Evolutionary conservation across 2,329 filamentous ascomycete species (phyloP).

Genomic region (Apiospora phragmitis): DNA sequence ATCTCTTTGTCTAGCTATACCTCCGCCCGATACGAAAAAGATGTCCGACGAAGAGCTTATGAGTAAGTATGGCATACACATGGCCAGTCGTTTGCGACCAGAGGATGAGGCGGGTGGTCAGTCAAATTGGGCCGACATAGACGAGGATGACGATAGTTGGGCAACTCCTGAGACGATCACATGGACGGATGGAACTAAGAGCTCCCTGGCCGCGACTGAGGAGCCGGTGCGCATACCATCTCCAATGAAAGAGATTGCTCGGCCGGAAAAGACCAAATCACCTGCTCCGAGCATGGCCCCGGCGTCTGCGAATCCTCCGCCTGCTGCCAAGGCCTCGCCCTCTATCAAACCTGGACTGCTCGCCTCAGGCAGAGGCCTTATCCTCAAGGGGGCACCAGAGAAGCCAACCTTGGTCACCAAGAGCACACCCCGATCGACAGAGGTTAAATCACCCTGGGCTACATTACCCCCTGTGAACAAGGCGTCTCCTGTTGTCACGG

Average conservation of each 20-base stretch:
- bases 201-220: conserved; percentile 67
- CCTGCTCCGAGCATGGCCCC: conserved; percentile 33
- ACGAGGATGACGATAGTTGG: conserved; percentile 72
- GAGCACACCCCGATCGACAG: conserved; percentile 64
- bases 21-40: conserved; percentile 73
- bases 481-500: conserved; percentile 67
- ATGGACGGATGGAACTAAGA: conserved; percentile 87
- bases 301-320: not conserved
- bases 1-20: conserved; percentile 47
- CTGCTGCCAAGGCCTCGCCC: conserved; percentile 32
- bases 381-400: conserved; percentile 67
- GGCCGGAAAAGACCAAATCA: conserved; percentile 46
- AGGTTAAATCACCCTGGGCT: conserved; percentile 91
- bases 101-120: conserved; percentile 75
- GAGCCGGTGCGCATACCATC: conserved; percentile 29
- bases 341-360: conserved; percentile 46
- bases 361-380: conserved; percentile 59
- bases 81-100: conserved; percentile 75
- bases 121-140: conserved; percentile 86
- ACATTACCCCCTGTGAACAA: conserved; percentile 82
- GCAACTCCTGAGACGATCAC: conserved; percentile 84
- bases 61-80: conserved; percentile 83
- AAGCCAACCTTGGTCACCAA: conserved; percentile 75
- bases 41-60: conserved; percentile 83
- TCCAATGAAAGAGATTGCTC: conserved; percentile 25